These are phyloP conservation scores for Zymoseptoria pseudotritici DNA, from an alignment of 2,329 filamentous ascomycete species.

Conservation along the genomic window DNA sequence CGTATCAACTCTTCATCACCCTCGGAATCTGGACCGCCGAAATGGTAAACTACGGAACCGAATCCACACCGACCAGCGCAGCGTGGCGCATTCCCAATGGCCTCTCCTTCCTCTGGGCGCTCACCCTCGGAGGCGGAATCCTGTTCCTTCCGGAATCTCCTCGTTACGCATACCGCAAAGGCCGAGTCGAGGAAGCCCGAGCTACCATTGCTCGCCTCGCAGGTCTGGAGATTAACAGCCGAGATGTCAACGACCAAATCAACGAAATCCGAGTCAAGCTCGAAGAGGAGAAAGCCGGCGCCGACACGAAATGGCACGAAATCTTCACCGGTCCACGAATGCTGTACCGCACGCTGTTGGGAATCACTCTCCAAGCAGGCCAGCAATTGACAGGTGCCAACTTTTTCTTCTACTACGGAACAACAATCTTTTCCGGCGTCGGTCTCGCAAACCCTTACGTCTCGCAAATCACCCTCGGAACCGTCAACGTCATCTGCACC, in stretches of 20 bases:
- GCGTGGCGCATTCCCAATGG: conserved; percentile 29
- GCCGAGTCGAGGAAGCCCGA: conserved; percentile 26
- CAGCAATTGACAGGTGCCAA: conserved; percentile 38
- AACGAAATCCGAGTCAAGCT: conserved; percentile 27
- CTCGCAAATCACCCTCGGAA: conserved; percentile 41
- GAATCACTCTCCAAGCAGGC: conserved; percentile 26
- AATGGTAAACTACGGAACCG: conserved; percentile 27
- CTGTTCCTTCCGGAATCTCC: conserved; percentile 28
- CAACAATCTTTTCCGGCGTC: conserved; percentile 35
- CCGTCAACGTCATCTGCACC: conserved; percentile 43
- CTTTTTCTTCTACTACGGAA: conserved; percentile 31
- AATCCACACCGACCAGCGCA: conserved; percentile 14
- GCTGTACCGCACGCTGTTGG: conserved; percentile 27
- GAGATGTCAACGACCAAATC: conserved; percentile 23
- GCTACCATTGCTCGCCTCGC: conserved; percentile 24
- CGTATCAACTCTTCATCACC: conserved; percentile 41
- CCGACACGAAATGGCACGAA: conserved; percentile 21
- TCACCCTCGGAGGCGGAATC: conserved; percentile 28
- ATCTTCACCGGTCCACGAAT: conserved; percentile 26
- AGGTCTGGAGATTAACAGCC: conserved; percentile 21
- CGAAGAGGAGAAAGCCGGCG: conserved; percentile 23
- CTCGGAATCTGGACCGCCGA: conserved; percentile 34
- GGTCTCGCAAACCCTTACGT: conserved; percentile 36
- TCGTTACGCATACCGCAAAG: conserved; percentile 26
- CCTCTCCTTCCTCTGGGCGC: conserved; percentile 26